Evolutionary conservation across 306 rosid species (phyloP), one percentile per base, ranked within the genome.

Genomic region (Comarum palustre): DNA sequence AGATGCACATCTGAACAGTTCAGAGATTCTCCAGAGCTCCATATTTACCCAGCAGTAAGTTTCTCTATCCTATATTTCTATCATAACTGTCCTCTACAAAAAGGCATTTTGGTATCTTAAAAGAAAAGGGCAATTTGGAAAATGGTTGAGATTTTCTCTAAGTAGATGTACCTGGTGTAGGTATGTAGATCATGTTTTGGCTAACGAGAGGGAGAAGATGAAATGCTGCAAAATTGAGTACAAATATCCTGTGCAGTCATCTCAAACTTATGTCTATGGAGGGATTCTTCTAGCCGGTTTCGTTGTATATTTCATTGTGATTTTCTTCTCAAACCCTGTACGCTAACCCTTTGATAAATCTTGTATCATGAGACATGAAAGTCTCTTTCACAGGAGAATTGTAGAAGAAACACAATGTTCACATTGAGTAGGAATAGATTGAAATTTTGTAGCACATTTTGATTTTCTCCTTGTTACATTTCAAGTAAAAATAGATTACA

Each of bases 281-380:
- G 99, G 92, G 66, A 91, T 91, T 74, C 93, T 94, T 45, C 68
- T 91, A 36, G 99, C 99, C 46, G 99, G 99, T 42, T 94, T 88
- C 47, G n/a, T 89, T 54, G 97, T 91, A 48, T 94, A 94, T 86
- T 94, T 94, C 54, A 76, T 88, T 69, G 97, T 94, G 74, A 94
- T 94, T 75, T 94, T 84, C 85, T 94, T 91, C 76, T 88, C 99
- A 34, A 71, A 86, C 43, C 97, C 96, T 6, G 96, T 87, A 61
- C 99, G 91, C 75, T 90, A 86, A 94, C 67, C 29, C 45, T 0
- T 20, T 50, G 41, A 62, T 31, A 31, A 58, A 63, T 54, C 64
- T 36, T 68, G 75, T 79, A 43, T 75, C 79, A 59, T 75, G 77
- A 39, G 68, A 79, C 68, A 66, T 62, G 42, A 46, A 75, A 32